phyloP scores from a whole-genome alignment of 2,329 filamentous ascomycete species.

The Knoxdaviesia proteae region DNA sequence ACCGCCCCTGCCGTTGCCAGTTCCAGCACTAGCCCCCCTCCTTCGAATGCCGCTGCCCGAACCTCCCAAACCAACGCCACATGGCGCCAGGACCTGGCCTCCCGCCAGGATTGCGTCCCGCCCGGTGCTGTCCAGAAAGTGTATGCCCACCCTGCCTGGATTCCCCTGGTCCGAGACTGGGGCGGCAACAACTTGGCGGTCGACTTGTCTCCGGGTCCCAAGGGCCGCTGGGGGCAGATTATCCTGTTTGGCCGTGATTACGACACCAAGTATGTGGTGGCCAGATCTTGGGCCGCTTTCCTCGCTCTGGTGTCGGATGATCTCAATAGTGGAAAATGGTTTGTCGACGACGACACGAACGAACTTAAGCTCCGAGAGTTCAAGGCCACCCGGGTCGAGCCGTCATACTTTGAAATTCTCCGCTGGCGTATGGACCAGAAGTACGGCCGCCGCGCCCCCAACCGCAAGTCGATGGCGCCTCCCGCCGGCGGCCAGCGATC shows the following conservation, averaged over 20 bases:
- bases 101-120: slow-evolving; percentile 75
- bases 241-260: slow-evolving; percentile 95
- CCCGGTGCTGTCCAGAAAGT: slow-evolving; percentile 72
- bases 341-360: slow-evolving; percentile 75
- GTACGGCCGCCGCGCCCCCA: slow-evolving; percentile 46
- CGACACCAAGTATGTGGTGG: slow-evolving; percentile 93
- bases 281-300: slow-evolving; percentile 77
- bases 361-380: slow-evolving; percentile 90
- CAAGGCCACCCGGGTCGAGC: slow-evolving; percentile 73
- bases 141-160: slow-evolving; percentile 88
- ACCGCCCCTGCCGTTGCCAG: slow-evolving; percentile 42
- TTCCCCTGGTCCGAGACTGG: slow-evolving; percentile 91
- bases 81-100: slow-evolving; percentile 71
- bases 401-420: slow-evolving; percentile 82
- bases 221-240: slow-evolving; percentile 85
- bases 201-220: slow-evolving; percentile 75
- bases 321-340: slow-evolving; percentile 71
- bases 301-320: slow-evolving; percentile 79
- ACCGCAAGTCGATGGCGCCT: slow-evolving; percentile 30
- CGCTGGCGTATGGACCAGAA: slow-evolving; percentile 94
- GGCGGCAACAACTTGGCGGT: slow-evolving; percentile 94
- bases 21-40: slow-evolving; percentile 25
- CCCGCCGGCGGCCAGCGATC: slow-evolving; percentile 8
- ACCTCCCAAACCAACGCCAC: slow-evolving; percentile 15
- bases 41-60: slow-evolving; percentile 18